Evolutionary conservation across 768 basidiomycete genomes (phyloP).

Genomic region (Pleurotus citrinopileatus): DNA sequence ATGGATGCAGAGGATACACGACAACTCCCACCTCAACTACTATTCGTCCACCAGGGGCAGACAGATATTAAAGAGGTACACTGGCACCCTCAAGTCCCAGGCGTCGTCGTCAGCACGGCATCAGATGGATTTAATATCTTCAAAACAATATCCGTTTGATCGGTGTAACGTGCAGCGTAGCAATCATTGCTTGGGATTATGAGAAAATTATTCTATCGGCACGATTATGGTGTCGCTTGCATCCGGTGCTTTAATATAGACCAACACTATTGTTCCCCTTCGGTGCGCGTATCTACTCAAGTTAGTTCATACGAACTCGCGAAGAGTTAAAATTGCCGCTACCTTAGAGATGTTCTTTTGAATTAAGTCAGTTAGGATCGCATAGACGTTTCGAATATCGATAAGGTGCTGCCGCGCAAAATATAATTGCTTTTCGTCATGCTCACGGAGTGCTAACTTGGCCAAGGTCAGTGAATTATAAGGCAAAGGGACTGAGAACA

Average conservation of each 20-base stretch:
- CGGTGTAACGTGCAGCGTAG: background rate
- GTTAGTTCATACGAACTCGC: background rate
- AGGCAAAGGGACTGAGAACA: constrained; percentile 4
- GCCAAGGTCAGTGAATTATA: background rate
- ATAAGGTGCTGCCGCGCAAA: constrained; percentile 67
- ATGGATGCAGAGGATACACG: constrained; percentile 36
- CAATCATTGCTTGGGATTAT: constrained; percentile 12
- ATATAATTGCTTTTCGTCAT: constrained; percentile 76
- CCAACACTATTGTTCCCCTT: constrained; percentile 64
- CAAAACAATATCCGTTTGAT: constrained; percentile 80
- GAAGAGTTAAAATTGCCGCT: constrained; percentile 9
- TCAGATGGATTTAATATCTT: constrained; percentile 95
- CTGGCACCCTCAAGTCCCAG: constrained; percentile 97
- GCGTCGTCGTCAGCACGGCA: constrained; percentile 84
- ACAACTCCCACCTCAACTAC: constrained; percentile 86
- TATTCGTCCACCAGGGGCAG: constrained; percentile 97
- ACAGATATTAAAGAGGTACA: constrained; percentile 95
- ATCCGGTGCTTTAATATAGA: constrained; percentile 45
- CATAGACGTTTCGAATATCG: constrained; percentile 76
- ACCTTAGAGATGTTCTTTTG: constrained; percentile 74
- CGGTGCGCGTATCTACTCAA: constrained; percentile 59
- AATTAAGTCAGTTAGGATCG: constrained; percentile 69
- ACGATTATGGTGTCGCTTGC: constrained; percentile 3
- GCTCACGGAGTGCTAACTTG: constrained; percentile 68
- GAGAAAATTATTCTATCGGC: constrained; percentile 8